Evolutionary conservation across 192 early-diverging fungal genomes (phyloP), one percentile per base, ranked within the genome.

Genomic region (Coemansia sp.): DNA sequence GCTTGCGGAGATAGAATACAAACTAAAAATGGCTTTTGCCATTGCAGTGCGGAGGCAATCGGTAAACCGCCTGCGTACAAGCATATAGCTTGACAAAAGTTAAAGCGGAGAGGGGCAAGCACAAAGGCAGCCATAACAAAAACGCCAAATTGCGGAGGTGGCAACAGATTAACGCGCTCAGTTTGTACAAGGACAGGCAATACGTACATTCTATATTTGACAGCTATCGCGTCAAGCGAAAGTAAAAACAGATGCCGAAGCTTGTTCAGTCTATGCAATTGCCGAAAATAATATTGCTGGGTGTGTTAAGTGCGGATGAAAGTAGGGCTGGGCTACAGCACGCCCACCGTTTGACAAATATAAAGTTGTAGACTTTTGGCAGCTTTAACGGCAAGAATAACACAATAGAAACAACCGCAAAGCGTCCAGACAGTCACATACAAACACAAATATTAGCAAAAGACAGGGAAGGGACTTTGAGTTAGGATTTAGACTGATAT

Each of bases 1-100:
- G 48, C 19, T 49, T 49, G 48, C 48, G 48, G 48, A 49, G 48
- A 49, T 19, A 49, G 7, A 45, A 45, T 45, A 45, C 32, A 6
- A 45, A 45, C 11, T 45, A 45, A n/a, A 41, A 45, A 45, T 12
- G 14, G 15, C 15, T 45, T 45, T 15, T n/a, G 14, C 2, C 14
- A n/a, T n/a, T 15, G 14, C 12, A 15, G 15, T 45, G 41, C 41
- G 41, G 41, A 45, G 41, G 41, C 41, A n/a, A 45, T 45, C 41
- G 41, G 41, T n/a, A 45, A 45, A n/a, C 41, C 14, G 4, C 14
- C 11, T 45, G 41, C 15, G 41, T n/a, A n/a, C 41, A 45, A 45
- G 4, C 41, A 45, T 15, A 45, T 45, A 45, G 41, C 14, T 45
- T 45, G 41, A 15, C 15, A n/a, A 3, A 45, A 15, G 41, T n/a